Conservation (phyloP, 306 rosid genomes). For the Dalbergia oliveri region DNA sequence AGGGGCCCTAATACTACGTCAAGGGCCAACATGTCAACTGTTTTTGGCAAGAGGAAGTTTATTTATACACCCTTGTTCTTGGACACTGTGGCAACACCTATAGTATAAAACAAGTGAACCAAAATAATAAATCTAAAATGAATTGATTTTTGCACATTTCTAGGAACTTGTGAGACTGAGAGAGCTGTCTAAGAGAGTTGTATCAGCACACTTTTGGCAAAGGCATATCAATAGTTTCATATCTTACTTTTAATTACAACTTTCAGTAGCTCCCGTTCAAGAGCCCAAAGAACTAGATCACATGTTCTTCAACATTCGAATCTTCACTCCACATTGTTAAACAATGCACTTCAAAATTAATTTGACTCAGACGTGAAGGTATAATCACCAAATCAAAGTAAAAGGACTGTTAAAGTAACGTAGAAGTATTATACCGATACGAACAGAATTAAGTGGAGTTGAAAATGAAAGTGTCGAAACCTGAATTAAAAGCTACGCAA, state of each 20-base stretch:
- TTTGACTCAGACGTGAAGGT: conserved; percentile 12
- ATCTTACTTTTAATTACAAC: conserved; percentile 10
- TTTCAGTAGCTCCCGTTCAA: not conserved
- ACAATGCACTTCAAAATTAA: conserved; percentile 3
- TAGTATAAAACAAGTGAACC: too few species aligned
- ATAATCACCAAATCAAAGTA: conserved; percentile 21
- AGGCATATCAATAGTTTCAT: not conserved
- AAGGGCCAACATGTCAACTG: not conserved
- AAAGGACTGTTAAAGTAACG: not conserved
- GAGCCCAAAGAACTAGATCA: conserved; percentile 11
- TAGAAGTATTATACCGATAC: conserved; percentile 6
- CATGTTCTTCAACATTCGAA: conserved; percentile 1
- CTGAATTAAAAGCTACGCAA: not conserved
- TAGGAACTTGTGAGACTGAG: too few species aligned
- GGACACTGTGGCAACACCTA: too few species aligned
- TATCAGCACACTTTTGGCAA: too few species aligned
- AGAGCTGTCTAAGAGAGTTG: too few species aligned
- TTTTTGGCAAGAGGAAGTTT: too few species aligned
- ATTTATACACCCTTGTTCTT: too few species aligned
- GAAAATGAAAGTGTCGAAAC: conserved; percentile 7
- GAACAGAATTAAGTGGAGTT: not conserved
- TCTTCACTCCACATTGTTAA: not conserved
- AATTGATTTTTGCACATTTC: too few species aligned
- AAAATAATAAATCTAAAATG: too few species aligned
- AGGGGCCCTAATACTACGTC: not conserved